Evolutionary conservation across 202 grass and related monocot species (phyloP).

Genomic region (Musa balbisiana): DNA sequence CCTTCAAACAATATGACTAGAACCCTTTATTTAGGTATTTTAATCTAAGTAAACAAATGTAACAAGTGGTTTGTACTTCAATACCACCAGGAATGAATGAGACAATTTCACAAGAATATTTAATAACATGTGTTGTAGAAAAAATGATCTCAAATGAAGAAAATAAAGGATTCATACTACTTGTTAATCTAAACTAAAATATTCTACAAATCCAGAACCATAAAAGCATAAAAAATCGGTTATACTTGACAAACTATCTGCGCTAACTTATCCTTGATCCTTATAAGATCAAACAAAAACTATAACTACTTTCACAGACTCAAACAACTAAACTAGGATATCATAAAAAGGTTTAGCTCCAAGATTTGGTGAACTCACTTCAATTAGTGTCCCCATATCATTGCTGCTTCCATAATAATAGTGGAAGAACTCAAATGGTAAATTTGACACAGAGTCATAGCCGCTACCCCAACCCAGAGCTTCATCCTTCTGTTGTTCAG

Average conservation of each 20-base stretch:
- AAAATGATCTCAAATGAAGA: too few relatives aligned
- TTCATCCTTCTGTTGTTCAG: slow-evolving; percentile 35
- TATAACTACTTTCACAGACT: background rate
- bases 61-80: too few relatives aligned
- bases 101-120: too few relatives aligned
- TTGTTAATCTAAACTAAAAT: background rate
- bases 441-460: slow-evolving; percentile 55
- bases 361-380: slow-evolving; percentile 51
- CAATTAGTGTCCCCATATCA: slow-evolving; percentile 93
- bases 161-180: background rate
- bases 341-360: slow-evolving; percentile 10
- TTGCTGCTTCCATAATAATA: slow-evolving; percentile 94
- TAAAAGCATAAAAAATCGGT: background rate
- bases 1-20: background rate
- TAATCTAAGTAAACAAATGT: too few relatives aligned
- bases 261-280: background rate
- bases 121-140: too few relatives aligned
- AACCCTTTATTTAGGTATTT: too few relatives aligned
- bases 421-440: slow-evolving; percentile 93
- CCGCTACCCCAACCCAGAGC: slow-evolving; percentile 24
- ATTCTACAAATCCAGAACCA: background rate
- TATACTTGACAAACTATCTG: background rate
- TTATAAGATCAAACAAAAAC: background rate
- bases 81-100: too few relatives aligned
- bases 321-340: background rate